Conservation (phyloP, 495 filamentous ascomycete species). For the Xylaria flabelliformis region DNA sequence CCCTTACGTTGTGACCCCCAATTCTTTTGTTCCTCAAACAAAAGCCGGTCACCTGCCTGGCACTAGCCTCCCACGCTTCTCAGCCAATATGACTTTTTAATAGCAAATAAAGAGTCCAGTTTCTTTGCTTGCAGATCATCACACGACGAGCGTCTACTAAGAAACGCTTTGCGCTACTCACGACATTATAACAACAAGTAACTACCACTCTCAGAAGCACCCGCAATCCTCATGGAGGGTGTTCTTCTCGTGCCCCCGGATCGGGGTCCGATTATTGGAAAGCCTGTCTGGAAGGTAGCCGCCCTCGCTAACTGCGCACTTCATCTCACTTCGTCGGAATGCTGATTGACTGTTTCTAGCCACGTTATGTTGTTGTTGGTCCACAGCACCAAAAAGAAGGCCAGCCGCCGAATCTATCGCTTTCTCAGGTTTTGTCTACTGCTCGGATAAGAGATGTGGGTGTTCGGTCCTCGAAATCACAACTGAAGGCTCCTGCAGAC, state of each 20-base stretch:
- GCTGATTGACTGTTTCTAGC: constrained; percentile 36
- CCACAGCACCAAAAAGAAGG: constrained; percentile 29
- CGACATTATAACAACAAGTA: constrained; percentile 31
- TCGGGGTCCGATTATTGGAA: constrained; percentile 60
- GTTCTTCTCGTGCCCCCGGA: constrained; percentile 61
- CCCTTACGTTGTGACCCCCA: constrained; percentile 14
- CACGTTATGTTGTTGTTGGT: constrained; percentile 56
- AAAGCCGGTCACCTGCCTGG: constrained; percentile 2
- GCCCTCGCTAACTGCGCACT: constrained; percentile 10
- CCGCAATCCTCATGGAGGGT: constrained; percentile 56
- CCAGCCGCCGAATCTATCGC: constrained; percentile 30
- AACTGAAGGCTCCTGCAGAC: constrained; percentile 38
- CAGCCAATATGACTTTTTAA: constrained; percentile 23
- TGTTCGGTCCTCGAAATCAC: constrained; percentile 37
- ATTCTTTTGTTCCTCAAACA: constrained; percentile 9
- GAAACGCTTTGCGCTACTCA: constrained; percentile 30
- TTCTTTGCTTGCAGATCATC: constrained; percentile 3
- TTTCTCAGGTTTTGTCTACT: constrained; percentile 38
- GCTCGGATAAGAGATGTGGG: constrained; percentile 41
- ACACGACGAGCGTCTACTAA: neutral
- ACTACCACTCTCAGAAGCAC: constrained; percentile 29
- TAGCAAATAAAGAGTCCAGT: neutral
- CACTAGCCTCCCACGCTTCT: neutral
- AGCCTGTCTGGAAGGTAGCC: constrained; percentile 63
- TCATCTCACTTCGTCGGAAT: neutral